Conservation (phyloP, 345 rosid genomes). For the Cardamine resedifolia region DNA sequence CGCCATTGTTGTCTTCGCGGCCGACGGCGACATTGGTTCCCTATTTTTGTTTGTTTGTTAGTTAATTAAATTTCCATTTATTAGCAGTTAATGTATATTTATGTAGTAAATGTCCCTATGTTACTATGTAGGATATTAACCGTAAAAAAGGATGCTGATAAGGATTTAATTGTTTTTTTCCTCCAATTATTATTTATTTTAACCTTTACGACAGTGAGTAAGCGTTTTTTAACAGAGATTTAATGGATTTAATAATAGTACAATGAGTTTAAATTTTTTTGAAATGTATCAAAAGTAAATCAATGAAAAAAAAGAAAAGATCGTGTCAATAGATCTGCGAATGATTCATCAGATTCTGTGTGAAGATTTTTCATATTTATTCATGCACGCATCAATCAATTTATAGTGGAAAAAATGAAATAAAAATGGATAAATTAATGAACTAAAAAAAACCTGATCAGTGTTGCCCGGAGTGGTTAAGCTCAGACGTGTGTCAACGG, state of each 20-base stretch:
- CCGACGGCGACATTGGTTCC: background rate
- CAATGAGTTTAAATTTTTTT: conserved; percentile 4
- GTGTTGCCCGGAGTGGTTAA: conserved; percentile 4
- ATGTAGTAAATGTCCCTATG: conserved; percentile 5
- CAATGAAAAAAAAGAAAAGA: background rate
- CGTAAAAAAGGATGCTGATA: conserved; percentile 13
- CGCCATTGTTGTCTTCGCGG: background rate
- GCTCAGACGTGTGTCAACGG: conserved; percentile 22
- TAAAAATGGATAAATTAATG: background rate
- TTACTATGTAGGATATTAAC: background rate
- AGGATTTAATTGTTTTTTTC: background rate
- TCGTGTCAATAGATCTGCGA: conserved; percentile 3
- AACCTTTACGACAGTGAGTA: background rate
- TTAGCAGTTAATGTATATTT: background rate
- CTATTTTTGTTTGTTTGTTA: background rate
- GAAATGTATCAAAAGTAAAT: background rate
- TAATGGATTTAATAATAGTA: conserved; percentile 2
- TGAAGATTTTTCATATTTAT: background rate
- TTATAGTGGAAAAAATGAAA: background rate
- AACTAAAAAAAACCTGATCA: conserved; percentile 20
- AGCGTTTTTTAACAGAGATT: background rate
- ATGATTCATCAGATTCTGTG: background rate
- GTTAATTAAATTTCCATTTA: background rate
- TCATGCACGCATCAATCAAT: conserved; percentile 16
- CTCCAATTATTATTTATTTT: background rate